phyloP scores from a whole-genome alignment of 176 grass and related monocot species.

The Chloris gayana region DNA sequence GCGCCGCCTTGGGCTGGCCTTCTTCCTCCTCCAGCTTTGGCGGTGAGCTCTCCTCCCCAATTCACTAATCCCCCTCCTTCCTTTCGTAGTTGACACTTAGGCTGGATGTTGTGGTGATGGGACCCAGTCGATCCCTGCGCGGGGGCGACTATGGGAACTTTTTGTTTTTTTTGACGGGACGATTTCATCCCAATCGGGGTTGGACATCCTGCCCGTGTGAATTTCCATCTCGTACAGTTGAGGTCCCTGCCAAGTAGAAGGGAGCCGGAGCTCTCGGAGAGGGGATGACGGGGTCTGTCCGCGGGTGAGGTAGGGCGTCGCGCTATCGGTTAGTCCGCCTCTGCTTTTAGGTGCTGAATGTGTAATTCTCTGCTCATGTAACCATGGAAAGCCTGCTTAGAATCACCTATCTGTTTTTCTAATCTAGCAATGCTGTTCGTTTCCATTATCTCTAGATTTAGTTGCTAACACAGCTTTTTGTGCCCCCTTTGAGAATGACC shows the following conservation, averaged over 20 bases:
- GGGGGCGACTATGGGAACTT: too few relatives aligned
- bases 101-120: neutral
- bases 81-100: neutral
- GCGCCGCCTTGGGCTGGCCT: neutral
- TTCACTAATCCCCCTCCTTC: neutral
- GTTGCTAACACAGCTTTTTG: neutral
- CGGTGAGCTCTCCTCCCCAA: neutral
- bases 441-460: neutral
- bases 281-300: too few relatives aligned
- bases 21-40: neutral
- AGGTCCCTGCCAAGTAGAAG: too few relatives aligned
- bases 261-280: too few relatives aligned
- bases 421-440: neutral
- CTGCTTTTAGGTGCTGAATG: neutral
- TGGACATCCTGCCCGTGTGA: too few relatives aligned
- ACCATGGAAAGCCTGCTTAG: neutral
- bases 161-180: too few relatives aligned
- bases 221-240: too few relatives aligned
- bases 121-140: neutral
- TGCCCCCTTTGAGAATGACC: neutral
- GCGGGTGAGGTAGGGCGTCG: too few relatives aligned
- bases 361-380: neutral
- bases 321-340: too few relatives aligned
- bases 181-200: too few relatives aligned
- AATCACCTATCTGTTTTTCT: neutral